These are phyloP conservation scores for Yamadazyma songkhlaensis DNA, from an alignment of 1,139 yeast species.

Conservation along the genomic window DNA sequence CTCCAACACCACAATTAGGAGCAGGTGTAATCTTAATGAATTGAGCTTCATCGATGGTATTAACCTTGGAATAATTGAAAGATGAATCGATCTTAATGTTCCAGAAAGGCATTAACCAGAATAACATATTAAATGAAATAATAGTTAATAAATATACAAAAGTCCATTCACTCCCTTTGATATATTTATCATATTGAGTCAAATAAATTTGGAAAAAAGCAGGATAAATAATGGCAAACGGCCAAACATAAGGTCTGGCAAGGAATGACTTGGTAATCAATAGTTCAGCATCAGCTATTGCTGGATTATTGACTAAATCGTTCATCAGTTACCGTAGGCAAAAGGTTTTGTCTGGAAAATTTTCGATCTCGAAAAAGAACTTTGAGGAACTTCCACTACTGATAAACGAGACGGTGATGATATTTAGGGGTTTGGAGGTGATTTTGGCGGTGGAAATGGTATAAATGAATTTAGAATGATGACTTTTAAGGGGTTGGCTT, in stretches of 20 bases:
- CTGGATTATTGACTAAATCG: slow-evolving; percentile 51
- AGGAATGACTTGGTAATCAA: slow-evolving; percentile 64
- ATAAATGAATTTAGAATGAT: too few species aligned
- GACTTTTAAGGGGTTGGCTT: too few species aligned
- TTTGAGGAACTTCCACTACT: too few species aligned
- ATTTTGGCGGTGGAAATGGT: background rate
- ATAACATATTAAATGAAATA: slow-evolving; percentile 66
- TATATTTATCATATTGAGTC: slow-evolving; percentile 72
- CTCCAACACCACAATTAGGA: slow-evolving; percentile 83
- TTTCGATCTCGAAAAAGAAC: background rate
- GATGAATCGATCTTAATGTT: slow-evolving; percentile 65
- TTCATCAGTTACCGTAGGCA: slow-evolving; percentile 28
- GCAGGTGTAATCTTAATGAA: slow-evolving; percentile 77
- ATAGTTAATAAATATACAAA: slow-evolving; percentile 79
- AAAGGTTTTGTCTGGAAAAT: background rate
- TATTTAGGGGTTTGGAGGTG: background rate
- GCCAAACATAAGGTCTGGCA: slow-evolving; percentile 79
- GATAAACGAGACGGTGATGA: background rate
- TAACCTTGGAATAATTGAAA: slow-evolving; percentile 66
- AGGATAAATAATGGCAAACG: slow-evolving; percentile 80
- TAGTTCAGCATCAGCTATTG: slow-evolving; percentile 63
- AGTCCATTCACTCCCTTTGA: slow-evolving; percentile 83
- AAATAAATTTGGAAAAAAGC: slow-evolving; percentile 63
- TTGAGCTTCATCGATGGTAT: slow-evolving; percentile 57
- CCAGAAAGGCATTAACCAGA: slow-evolving; percentile 97